These are phyloP conservation scores for Cocos nucifera DNA, from an alignment of 176 grass and related monocot genomes.

Conservation along the genomic window DNA sequence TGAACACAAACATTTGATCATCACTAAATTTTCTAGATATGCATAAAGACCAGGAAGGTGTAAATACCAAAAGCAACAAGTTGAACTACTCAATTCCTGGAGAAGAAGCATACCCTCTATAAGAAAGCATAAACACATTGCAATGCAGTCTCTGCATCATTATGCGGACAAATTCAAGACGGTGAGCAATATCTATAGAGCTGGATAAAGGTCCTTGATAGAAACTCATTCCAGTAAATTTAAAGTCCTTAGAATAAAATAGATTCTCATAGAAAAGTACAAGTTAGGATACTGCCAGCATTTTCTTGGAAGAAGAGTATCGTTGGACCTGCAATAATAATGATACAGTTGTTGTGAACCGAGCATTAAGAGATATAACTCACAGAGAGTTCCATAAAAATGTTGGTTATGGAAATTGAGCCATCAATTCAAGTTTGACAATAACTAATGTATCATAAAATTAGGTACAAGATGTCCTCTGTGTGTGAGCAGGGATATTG, in stretches of 20 bases:
- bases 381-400: not conserved
- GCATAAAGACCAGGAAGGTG: not conserved
- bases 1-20: conserved; percentile 19
- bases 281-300: conserved; percentile 96
- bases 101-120: conserved; percentile 67
- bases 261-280: conserved; percentile 4
- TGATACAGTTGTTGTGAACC: conserved; percentile 23
- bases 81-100: conserved; percentile 1
- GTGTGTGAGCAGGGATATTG: no score
- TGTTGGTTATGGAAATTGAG: not conserved
- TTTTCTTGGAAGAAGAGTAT: conserved; percentile 99
- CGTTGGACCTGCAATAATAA: conserved; percentile 74
- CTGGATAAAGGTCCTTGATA: conserved; percentile 13
- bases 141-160: conserved; percentile 93
- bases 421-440: not conserved
- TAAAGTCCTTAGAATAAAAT: no score
- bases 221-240: not conserved
- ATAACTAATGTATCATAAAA: no score
- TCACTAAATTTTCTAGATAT: conserved; percentile 2
- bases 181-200: conserved; percentile 92
- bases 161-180: conserved; percentile 77
- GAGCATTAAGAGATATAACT: not conserved
- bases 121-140: conserved; percentile 99
- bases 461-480: no score
- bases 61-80: conserved; percentile 4